Conservation (phyloP, 495 filamentous ascomycete species). For the Neurospora tetrasperma region DNA sequence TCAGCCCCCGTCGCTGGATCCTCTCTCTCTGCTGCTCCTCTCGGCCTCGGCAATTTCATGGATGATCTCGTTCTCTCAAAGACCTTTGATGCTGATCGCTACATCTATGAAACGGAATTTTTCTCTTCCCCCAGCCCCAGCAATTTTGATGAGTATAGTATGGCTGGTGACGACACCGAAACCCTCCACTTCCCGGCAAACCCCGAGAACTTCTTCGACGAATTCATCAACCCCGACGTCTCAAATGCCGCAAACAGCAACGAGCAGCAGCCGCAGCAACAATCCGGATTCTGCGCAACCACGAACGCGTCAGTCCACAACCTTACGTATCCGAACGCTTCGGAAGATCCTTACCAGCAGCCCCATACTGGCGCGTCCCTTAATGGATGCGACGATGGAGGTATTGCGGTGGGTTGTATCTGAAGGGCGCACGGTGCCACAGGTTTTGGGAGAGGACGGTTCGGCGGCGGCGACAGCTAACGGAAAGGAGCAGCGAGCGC, state of each 20-base stretch:
- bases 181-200: conserved; percentile 38
- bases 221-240: conserved; percentile 40
- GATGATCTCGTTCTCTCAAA: conserved; percentile 50
- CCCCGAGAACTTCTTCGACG: conserved; percentile 36
- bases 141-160: conserved; percentile 71
- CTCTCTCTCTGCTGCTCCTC: conserved; percentile 50
- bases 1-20: conserved; percentile 42
- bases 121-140: conserved; percentile 55
- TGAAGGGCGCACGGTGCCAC: conserved; percentile 34
- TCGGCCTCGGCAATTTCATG: conserved; percentile 59
- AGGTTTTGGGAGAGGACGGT: conserved; percentile 29
- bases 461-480: conserved; percentile 21
- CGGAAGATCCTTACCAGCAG: conserved; percentile 63
- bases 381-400: conserved; percentile 82
- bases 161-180: conserved; percentile 62
- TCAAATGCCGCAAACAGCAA: conserved; percentile 22
- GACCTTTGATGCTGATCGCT: conserved; percentile 53
- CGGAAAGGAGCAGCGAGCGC: conserved; percentile 25
- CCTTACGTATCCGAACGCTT: conserved; percentile 40
- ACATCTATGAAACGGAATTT: conserved; percentile 67
- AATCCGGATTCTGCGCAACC: conserved; percentile 28
- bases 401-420: conserved; percentile 60
- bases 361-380: conserved; percentile 83
- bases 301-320: conserved; percentile 33
- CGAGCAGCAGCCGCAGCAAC: conserved; percentile 25